Evolutionary conservation across 305 asterid species (phyloP).

Genomic region (Caryopteris hybrid): DNA sequence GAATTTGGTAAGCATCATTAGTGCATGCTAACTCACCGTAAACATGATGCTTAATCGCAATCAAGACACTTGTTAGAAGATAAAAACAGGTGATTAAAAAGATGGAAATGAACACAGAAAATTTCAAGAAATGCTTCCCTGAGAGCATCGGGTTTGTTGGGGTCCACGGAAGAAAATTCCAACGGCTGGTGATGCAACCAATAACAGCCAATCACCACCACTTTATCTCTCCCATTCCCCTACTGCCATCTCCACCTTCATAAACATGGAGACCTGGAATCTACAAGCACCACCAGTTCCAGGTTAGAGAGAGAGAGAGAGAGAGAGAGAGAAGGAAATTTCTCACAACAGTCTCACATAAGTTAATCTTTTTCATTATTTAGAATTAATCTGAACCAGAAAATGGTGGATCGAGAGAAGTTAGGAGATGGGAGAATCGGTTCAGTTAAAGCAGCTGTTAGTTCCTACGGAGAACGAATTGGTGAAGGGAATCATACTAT

Average conservation of each 20-base stretch:
- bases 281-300: conserved; percentile 1
- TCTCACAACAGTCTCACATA: too few relatives aligned
- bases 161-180: conserved; percentile 35
- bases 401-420: conserved; percentile 28
- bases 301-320: too few relatives aligned
- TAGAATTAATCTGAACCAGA: neutral
- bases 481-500: conserved; percentile 31
- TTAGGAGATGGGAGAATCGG: conserved; percentile 23
- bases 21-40: neutral
- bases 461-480: conserved; percentile 31
- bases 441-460: conserved; percentile 45
- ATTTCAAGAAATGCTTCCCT: neutral
- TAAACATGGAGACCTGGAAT: conserved; percentile 6
- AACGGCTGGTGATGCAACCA: conserved; percentile 47
- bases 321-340: too few relatives aligned
- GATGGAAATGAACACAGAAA: neutral
- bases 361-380: too few relatives aligned
- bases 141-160: neutral
- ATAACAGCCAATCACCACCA: conserved; percentile 48
- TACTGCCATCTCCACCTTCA: neutral
- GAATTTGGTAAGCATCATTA: neutral
- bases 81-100: conserved; percentile 18
- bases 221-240: conserved; percentile 26
- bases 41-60: neutral
- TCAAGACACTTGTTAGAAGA: conserved; percentile 19